Evolutionary conservation across 2,329 filamentous ascomycete genomes (phyloP).

Genomic region (Pseudocercospora musae): DNA sequence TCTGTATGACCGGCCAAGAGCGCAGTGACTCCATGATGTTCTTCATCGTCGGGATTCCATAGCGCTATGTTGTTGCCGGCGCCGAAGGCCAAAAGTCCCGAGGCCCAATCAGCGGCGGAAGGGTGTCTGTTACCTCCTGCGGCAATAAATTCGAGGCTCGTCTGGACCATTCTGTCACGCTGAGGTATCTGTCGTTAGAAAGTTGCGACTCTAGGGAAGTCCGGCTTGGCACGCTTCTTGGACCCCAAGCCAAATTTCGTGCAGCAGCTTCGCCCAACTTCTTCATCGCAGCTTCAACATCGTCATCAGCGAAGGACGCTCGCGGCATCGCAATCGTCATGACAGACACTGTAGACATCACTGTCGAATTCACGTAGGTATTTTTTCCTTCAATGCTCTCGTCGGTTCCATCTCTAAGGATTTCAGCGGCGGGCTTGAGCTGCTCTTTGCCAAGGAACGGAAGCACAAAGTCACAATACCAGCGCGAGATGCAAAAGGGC

Average conservation of each 20-base stretch:
- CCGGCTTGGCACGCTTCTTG: slow-evolving; percentile 1
- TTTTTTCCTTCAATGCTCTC: background rate
- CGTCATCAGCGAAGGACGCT: background rate
- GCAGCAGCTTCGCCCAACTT: background rate
- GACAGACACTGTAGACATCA: slow-evolving; percentile 50
- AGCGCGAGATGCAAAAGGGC: slow-evolving; percentile 55
- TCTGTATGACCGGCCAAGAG: slow-evolving; percentile 75
- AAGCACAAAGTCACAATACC: slow-evolving; percentile 71
- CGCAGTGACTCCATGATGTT: slow-evolving; percentile 57
- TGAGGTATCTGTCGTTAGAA: background rate
- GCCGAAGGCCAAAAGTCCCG: slow-evolving; percentile 77
- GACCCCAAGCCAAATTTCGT: background rate
- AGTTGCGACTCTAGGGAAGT: slow-evolving; percentile 4
- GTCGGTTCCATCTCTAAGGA: slow-evolving; percentile 10
- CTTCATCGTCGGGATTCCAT: slow-evolving; percentile 66
- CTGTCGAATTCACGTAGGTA: slow-evolving; percentile 70
- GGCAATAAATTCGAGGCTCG: slow-evolving; percentile 54
- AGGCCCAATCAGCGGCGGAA: slow-evolving; percentile 80
- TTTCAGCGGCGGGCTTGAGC: slow-evolving; percentile 77
- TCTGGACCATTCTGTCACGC: slow-evolving; percentile 6
- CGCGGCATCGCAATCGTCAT: slow-evolving; percentile 14
- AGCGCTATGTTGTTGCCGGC: slow-evolving; percentile 84
- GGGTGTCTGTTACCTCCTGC: slow-evolving; percentile 89
- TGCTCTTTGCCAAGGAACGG: slow-evolving; percentile 82
- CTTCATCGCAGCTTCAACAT: background rate